These are phyloP conservation scores for Dipsacomyces acuminosporus DNA, from an alignment of 371 early-diverging fungal species.

Conservation along the genomic window DNA sequence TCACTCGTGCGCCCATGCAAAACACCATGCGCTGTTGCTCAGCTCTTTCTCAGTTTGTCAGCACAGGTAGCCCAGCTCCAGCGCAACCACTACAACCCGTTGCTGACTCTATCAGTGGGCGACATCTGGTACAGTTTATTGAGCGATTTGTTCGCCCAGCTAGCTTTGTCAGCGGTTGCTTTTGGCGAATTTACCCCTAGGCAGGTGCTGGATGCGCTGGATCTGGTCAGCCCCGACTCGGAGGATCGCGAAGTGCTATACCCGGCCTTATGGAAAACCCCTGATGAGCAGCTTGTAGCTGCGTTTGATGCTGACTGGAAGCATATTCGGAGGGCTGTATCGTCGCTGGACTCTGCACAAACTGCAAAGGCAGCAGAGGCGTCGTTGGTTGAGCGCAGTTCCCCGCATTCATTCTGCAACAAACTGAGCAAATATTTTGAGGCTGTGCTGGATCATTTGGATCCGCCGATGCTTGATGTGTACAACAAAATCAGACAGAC, in stretches of 20 bases:
- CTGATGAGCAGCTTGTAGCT: background rate
- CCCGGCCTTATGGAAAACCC: constrained; percentile 19
- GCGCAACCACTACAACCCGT: constrained; percentile 2
- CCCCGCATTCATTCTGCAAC: constrained; percentile 21
- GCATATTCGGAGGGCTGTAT: constrained; percentile 5
- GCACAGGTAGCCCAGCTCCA: constrained; percentile 23
- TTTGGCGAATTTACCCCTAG: constrained; percentile 17
- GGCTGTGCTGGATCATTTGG: constrained; percentile 17
- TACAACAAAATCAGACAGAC: constrained; percentile 24
- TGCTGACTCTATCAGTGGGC: constrained; percentile 11
- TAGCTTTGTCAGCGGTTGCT: constrained; percentile 14
- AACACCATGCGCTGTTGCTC: constrained; percentile 12
- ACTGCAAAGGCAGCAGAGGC: background rate
- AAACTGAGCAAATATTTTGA: constrained; percentile 10
- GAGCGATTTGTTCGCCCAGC: constrained; percentile 16
- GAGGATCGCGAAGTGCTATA: constrained; percentile 8
- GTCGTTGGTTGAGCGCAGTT: constrained; percentile 3
- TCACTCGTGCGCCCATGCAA: constrained; percentile 22
- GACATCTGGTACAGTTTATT: constrained; percentile 27
- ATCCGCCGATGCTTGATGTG: constrained; percentile 26
- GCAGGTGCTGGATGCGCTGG: constrained; percentile 13
- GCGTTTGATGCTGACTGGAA: constrained; percentile 14
- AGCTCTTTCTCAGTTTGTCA: constrained; percentile 27
- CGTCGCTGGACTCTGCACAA: constrained; percentile 1
- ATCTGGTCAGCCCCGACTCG: constrained; percentile 10